Evolutionary conservation across 2,329 filamentous ascomycete species (phyloP).

Genomic region (Sarocladium brachiariae): DNA sequence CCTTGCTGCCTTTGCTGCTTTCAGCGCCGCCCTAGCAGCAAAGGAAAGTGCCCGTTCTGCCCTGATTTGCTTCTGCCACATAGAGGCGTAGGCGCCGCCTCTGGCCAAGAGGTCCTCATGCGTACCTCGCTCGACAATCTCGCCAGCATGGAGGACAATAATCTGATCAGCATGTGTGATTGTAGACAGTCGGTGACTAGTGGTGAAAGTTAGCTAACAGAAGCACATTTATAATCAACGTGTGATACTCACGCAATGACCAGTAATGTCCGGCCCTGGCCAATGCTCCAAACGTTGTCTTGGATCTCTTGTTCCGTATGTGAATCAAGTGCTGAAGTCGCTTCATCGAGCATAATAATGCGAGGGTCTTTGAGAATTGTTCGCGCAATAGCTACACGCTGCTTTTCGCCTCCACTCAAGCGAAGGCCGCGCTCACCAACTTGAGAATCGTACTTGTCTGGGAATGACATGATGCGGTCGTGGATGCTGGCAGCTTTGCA

Average conservation of each 20-base stretch:
- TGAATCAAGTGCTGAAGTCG: constrained; percentile 83
- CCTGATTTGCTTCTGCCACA: constrained; percentile 86
- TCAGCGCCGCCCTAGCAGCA: constrained; percentile 29
- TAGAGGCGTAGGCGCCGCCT: constrained; percentile 69
- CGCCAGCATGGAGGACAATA: constrained; percentile 69
- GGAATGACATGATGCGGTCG: constrained; percentile 83
- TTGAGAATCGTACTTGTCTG: constrained; percentile 81
- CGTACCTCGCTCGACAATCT: constrained; percentile 69
- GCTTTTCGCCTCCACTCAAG: constrained; percentile 86
- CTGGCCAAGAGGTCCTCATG: constrained; percentile 67
- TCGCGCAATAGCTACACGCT: constrained; percentile 86
- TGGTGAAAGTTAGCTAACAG: constrained; percentile 15
- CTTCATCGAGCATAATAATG: constrained; percentile 90
- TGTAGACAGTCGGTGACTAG: constrained; percentile 70
- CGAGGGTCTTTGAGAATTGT: constrained; percentile 88
- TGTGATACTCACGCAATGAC: constrained; percentile 71
- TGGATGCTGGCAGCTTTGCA: constrained; percentile 87
- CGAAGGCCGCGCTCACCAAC: constrained; percentile 85
- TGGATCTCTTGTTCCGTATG: constrained; percentile 94
- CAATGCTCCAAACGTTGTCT: constrained; percentile 72
- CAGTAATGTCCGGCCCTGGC: constrained; percentile 81
- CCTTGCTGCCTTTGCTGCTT: constrained; percentile 29
- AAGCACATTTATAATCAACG: neutral
- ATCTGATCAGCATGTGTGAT: constrained; percentile 85
- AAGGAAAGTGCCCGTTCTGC: constrained; percentile 56